These are phyloP conservation scores for Musa troglodytarum DNA, from an alignment of 176 grass and related monocot genomes.

Conservation along the genomic window DNA sequence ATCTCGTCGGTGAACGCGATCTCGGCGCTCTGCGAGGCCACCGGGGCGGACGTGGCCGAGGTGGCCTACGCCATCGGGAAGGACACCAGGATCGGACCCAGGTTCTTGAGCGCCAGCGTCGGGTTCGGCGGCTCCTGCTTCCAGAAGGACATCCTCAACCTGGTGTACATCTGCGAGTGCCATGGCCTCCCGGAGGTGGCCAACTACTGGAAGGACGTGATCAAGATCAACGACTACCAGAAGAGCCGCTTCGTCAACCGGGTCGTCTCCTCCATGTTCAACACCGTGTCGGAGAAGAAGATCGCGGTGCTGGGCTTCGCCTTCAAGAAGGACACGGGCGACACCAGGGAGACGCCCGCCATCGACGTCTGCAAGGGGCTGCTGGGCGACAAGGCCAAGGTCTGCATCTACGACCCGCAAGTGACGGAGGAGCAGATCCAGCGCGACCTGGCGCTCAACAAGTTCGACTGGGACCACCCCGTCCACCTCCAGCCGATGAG, in stretches of 20 bases:
- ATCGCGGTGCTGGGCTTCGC: slow-evolving; percentile 17
- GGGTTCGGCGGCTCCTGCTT: slow-evolving; percentile 19
- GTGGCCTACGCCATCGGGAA: slow-evolving; percentile 13
- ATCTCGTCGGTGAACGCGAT: slow-evolving; percentile 23
- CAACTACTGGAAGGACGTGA: slow-evolving; percentile 20
- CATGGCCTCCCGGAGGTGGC: slow-evolving; percentile 10
- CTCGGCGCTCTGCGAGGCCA: slow-evolving; percentile 19
- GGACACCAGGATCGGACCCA: slow-evolving; percentile 12
- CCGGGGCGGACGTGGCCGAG: slow-evolving; percentile 5
- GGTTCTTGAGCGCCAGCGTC: slow-evolving; percentile 11
- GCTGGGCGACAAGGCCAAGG: slow-evolving; percentile 10
- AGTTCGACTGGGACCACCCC: slow-evolving; percentile 21
- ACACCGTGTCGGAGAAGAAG: slow-evolving; percentile 16
- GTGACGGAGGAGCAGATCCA: slow-evolving; percentile 20
- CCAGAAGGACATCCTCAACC: slow-evolving; percentile 21
- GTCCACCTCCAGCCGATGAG: slow-evolving; percentile 8
- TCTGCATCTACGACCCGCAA: slow-evolving; percentile 15
- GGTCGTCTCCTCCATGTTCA: slow-evolving; percentile 20
- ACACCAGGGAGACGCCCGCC: slow-evolving; percentile 18
- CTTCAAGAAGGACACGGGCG: slow-evolving; percentile 21
- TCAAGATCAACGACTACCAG: slow-evolving; percentile 27
- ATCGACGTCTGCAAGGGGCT: slow-evolving; percentile 21
- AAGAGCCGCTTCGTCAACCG: slow-evolving; percentile 21
- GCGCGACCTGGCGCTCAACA: slow-evolving; percentile 17
- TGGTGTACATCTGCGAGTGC: slow-evolving; percentile 22